Percentiles rank a stretch among this genome's conserved stretches.
These are phyloP conservation scores for Paraphoma sp. DNA, from an alignment of 2,329 filamentous ascomycete genomes.

Conservation along the genomic window DNA sequence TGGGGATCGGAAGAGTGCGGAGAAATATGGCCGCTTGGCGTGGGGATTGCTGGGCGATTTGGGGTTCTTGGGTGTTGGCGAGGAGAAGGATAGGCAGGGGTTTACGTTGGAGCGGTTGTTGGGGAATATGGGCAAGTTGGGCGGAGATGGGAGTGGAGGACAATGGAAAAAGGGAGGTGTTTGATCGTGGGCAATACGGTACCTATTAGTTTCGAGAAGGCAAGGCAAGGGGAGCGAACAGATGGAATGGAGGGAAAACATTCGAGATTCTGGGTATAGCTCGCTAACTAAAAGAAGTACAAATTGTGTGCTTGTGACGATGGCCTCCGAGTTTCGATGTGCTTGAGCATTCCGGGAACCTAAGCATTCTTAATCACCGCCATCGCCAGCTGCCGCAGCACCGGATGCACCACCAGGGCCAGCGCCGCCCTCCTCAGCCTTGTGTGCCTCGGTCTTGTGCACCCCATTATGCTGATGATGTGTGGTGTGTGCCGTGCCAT, in stretches of 20 bases:
- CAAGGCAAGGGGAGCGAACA: no score
- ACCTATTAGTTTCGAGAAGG: no score
- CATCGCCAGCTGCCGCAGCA: constrained; percentile 6
- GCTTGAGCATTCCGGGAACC: neutral
- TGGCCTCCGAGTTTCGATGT: neutral
- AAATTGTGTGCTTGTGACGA: neutral
- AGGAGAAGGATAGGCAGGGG: neutral
- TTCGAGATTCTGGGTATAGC: neutral
- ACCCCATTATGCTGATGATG: constrained; percentile 13
- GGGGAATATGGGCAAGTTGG: neutral
- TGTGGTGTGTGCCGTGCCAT: constrained; percentile 7
- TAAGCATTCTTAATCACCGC: neutral
- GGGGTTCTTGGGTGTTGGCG: constrained; percentile 20
- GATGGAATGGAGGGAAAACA: neutral
- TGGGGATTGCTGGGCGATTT: constrained; percentile 6
- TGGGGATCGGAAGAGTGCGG: constrained; percentile 13
- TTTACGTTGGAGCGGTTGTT: neutral
- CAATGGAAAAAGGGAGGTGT: neutral
- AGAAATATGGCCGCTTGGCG: constrained; percentile 8
- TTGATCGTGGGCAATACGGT: no score
- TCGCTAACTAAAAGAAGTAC: neutral
- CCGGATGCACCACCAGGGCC: constrained; percentile 5
- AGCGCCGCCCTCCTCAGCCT: constrained; percentile 19
- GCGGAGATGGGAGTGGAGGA: neutral
- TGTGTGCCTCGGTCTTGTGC: constrained; percentile 11